phyloP scores from a whole-genome alignment of 179 eudicot genomes.

The Nepenthes alata region DNA sequence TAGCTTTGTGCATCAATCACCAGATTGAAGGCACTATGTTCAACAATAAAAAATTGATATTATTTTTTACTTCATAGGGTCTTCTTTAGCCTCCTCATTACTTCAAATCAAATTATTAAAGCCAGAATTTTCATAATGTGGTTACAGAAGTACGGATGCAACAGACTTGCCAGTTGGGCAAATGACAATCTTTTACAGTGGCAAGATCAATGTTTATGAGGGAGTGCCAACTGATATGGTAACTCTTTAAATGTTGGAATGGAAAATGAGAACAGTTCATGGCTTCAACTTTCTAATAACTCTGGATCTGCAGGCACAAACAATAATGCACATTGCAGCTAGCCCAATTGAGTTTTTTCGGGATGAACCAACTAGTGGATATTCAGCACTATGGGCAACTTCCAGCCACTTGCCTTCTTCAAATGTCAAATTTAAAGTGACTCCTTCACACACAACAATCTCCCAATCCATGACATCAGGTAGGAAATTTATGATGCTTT shows the following conservation, averaged over 20 bases:
- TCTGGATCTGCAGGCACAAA: slow-evolving; percentile 5
- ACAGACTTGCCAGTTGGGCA: slow-evolving; percentile 37
- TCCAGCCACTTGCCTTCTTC: slow-evolving; percentile 31
- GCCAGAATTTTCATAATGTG: slow-evolving; percentile 10
- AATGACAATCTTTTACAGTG: slow-evolving; percentile 77
- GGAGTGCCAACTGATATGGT: slow-evolving; percentile 77
- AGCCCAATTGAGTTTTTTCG: slow-evolving; percentile 21
- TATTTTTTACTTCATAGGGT: neutral
- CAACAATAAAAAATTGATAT: neutral
- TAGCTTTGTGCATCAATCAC: too few species aligned
- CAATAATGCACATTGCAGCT: slow-evolving; percentile 3
- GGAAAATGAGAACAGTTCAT: neutral
- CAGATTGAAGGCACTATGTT: too few species aligned
- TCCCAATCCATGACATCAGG: slow-evolving; percentile 23
- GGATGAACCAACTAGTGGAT: slow-evolving; percentile 33
- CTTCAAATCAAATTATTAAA: slow-evolving; percentile 1
- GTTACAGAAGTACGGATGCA: slow-evolving; percentile 38
- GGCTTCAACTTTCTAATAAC: neutral
- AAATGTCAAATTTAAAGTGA: slow-evolving; percentile 23
- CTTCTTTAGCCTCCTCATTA: neutral
- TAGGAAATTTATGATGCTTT: slow-evolving; percentile 4
- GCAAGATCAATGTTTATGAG: slow-evolving; percentile 80
- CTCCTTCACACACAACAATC: slow-evolving; percentile 15
- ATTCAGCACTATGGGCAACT: slow-evolving; percentile 23
- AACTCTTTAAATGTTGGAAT: slow-evolving; percentile 12